Percentiles rank a stretch among this genome's conserved stretches.
phyloP scores from a whole-genome alignment of 1,284 basidiomycete genomes.

The Ganoderma meredithae region DNA sequence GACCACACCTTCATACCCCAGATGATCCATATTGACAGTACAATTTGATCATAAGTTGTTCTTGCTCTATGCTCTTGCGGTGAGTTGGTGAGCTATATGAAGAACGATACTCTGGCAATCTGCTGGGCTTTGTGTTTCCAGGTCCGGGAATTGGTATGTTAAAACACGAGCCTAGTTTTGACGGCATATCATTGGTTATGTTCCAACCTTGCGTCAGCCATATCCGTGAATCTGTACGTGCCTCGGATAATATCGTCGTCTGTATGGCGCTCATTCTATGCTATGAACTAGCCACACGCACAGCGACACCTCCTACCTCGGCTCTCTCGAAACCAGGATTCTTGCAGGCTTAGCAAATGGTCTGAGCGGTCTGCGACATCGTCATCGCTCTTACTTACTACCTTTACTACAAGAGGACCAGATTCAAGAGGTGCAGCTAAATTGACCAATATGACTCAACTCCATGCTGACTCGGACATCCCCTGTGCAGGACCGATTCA shows the following conservation, averaged over 20 bases:
- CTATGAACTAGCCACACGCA: not conserved
- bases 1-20: not conserved
- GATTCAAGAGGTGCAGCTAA: not conserved
- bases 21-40: not conserved
- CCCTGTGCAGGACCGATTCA: not conserved
- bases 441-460: not conserved
- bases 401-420: not conserved
- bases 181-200: not conserved
- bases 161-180: not conserved
- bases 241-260: not conserved
- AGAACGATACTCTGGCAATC: not conserved
- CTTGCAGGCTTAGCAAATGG: conserved; percentile 8
- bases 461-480: not conserved
- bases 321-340: not conserved
- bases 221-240: not conserved
- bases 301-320: not conserved
- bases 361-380: conserved; percentile 1
- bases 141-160: not conserved
- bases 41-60: not conserved
- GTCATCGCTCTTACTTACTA: conserved; percentile 5
- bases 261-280: too few species aligned
- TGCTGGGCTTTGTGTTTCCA: not conserved
- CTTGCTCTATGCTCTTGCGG: not conserved
- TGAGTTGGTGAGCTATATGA: not conserved
- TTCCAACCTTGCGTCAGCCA: not conserved